Conservation (phyloP, 805 yeast genomes). For the Candida caryicola region DNA sequence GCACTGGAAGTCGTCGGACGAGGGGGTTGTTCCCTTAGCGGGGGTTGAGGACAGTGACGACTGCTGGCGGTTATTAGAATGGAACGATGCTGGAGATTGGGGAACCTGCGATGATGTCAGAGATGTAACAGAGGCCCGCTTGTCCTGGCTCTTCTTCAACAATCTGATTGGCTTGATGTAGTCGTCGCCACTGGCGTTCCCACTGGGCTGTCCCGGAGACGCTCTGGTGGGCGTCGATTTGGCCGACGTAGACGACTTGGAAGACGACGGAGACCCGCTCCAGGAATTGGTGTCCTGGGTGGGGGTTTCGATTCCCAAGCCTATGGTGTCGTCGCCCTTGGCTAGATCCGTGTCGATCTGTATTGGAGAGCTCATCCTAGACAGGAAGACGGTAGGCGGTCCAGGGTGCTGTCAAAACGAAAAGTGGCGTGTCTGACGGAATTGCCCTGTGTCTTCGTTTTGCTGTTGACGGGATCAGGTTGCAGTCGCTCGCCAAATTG, state of each 20-base stretch:
- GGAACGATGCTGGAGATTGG: conserved; percentile 2
- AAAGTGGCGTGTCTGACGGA: no score
- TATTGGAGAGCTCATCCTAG: background rate
- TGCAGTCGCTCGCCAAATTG: background rate
- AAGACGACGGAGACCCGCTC: conserved; percentile 2
- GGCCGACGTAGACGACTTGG: background rate
- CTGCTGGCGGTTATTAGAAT: background rate
- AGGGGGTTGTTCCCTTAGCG: conserved; percentile 4
- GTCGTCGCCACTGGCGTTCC: conserved; percentile 8
- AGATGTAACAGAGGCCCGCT: conserved; percentile 8
- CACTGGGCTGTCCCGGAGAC: background rate
- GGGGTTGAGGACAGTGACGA: conserved; percentile 4
- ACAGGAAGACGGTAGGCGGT: no score
- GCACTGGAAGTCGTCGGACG: conserved; percentile 32
- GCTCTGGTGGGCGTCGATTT: conserved; percentile 4
- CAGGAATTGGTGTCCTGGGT: conserved; percentile 5
- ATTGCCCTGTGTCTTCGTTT: background rate
- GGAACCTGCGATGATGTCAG: conserved; percentile 6
- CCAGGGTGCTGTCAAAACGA: no score
- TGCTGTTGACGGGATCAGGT: background rate
- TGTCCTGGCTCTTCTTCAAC: conserved; percentile 22
- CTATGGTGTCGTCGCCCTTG: conserved; percentile 1
- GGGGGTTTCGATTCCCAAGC: conserved; percentile 7
- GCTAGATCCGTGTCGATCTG: background rate
- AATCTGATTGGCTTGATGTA: conserved; percentile 26